These are phyloP conservation scores for Alternaria longipes DNA, from an alignment of 2,329 filamentous ascomycete species.

Conservation along the genomic window DNA sequence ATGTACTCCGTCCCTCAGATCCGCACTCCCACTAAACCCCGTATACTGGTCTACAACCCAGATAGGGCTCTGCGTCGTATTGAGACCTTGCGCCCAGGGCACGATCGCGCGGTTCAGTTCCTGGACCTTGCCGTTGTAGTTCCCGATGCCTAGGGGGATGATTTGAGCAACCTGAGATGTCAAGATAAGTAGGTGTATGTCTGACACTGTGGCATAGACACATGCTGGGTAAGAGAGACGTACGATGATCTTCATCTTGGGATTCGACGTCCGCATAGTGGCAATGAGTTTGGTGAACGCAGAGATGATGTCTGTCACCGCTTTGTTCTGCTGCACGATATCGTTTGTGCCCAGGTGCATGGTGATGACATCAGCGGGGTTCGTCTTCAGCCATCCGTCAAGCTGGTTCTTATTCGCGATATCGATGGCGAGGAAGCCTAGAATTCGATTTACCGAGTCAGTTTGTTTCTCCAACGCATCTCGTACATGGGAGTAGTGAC, in stretches of 20 bases:
- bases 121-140: slow-evolving; percentile 51
- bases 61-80: slow-evolving; percentile 53
- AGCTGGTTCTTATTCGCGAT: slow-evolving; percentile 56
- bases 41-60: slow-evolving; percentile 57
- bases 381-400: slow-evolving; percentile 55
- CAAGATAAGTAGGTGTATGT: not conserved
- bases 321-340: slow-evolving; percentile 51
- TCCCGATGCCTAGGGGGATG: slow-evolving; percentile 46
- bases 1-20: slow-evolving; percentile 54
- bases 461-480: not conserved
- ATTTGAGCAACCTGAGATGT: slow-evolving; percentile 53
- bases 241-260: slow-evolving; percentile 56
- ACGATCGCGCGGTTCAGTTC: slow-evolving; percentile 52
- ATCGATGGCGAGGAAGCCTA: slow-evolving; percentile 55
- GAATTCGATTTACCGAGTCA: not conserved
- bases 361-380: slow-evolving; percentile 57
- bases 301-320: slow-evolving; percentile 50
- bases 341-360: slow-evolving; percentile 60
- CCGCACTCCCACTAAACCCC: slow-evolving; percentile 45
- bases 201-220: not conserved
- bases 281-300: slow-evolving; percentile 52
- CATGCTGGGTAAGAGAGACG: slow-evolving; percentile 19
- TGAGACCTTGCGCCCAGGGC: slow-evolving; percentile 52
- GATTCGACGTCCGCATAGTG: slow-evolving; percentile 53
- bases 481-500: slow-evolving; percentile 14